Percentiles rank a stretch among this genome's conserved stretches.
Evolutionary conservation across 495 filamentous ascomycete species (phyloP).

Genomic region (Aspergillus cavernicola): DNA sequence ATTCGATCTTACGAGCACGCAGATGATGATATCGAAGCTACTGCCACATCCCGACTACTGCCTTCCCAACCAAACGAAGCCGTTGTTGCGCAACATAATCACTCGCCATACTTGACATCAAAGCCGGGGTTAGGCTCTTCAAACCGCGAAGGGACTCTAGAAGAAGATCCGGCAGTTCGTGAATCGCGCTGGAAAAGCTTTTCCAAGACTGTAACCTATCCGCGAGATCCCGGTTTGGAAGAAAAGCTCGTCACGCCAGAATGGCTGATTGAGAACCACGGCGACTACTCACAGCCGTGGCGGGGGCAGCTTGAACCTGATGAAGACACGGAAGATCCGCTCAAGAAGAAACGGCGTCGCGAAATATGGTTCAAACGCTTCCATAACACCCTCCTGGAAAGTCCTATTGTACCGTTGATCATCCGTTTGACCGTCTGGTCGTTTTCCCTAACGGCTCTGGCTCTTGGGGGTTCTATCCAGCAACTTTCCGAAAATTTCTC

Average conservation of each 20-base stretch:
- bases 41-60: slow-evolving; percentile 32
- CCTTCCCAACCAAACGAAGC: slow-evolving; percentile 47
- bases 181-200: slow-evolving; percentile 62
- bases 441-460: slow-evolving; percentile 80
- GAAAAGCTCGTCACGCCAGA: slow-evolving; percentile 50
- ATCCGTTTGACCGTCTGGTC: slow-evolving; percentile 79
- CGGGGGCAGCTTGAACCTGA: slow-evolving; percentile 36
- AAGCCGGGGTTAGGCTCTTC: slow-evolving; percentile 16
- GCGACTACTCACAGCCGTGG: slow-evolving; percentile 57
- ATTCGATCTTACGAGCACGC: slow-evolving; percentile 33
- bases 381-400: slow-evolving; percentile 60
- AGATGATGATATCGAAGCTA: slow-evolving; percentile 29
- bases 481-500: slow-evolving; percentile 47
- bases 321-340: slow-evolving; percentile 47
- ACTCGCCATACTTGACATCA: slow-evolving; percentile 43
- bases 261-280: slow-evolving; percentile 56
- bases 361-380: slow-evolving; percentile 53
- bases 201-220: slow-evolving; percentile 51
- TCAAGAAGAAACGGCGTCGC: slow-evolving; percentile 38
- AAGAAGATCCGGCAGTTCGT: slow-evolving; percentile 21
- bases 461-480: slow-evolving; percentile 71
- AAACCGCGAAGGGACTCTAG: slow-evolving; percentile 11
- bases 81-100: slow-evolving; percentile 58
- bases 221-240: slow-evolving; percentile 43
- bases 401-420: slow-evolving; percentile 79